A percentile compares a stretch with the other conserved stretches of the same genome.
These are phyloP conservation scores for Penicillium odoratum DNA, from an alignment of 495 filamentous ascomycete genomes.

Conservation along the genomic window DNA sequence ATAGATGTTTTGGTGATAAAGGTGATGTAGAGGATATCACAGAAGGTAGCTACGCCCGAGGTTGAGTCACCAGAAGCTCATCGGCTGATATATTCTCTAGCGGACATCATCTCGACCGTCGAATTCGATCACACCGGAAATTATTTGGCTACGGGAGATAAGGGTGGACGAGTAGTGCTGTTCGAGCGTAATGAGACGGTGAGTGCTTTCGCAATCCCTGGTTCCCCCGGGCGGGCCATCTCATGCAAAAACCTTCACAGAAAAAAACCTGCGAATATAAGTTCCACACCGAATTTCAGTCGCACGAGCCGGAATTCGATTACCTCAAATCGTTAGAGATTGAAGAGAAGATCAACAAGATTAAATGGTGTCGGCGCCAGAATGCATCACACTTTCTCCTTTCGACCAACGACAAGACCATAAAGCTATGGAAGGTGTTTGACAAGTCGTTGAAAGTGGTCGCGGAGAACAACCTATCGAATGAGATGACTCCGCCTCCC, in stretches of 20 bases:
- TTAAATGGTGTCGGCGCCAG: conserved; percentile 98
- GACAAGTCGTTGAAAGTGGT: conserved; percentile 99
- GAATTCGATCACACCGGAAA: conserved; percentile 99
- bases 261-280: conserved; percentile 99
- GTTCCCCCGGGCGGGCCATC: not conserved
- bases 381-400: conserved; percentile 98
- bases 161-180: conserved; percentile 92
- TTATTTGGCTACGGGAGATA: conserved; percentile 96
- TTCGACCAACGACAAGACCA: conserved; percentile 99
- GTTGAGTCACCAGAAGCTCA: conserved; percentile 11
- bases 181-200: conserved; percentile 98
- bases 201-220: conserved; percentile 15
- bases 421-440: conserved; percentile 99
- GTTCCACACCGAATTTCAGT: conserved; percentile 99
- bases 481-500: conserved; percentile 82
- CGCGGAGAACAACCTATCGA: conserved; percentile 96
- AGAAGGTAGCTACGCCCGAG: conserved; percentile 66
- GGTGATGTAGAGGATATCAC: conserved; percentile 99
- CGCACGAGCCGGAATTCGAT: conserved; percentile 98
- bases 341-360: conserved; percentile 99
- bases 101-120: conserved; percentile 98
- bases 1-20: conserved; percentile 98
- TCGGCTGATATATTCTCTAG: conserved; percentile 45
- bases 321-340: conserved; percentile 99
- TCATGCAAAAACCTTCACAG: conserved; percentile 44